Evolutionary conservation across 345 rosid species (phyloP), one percentile per base, ranked within the genome.

Genomic region (Euphorbia lathyris): DNA sequence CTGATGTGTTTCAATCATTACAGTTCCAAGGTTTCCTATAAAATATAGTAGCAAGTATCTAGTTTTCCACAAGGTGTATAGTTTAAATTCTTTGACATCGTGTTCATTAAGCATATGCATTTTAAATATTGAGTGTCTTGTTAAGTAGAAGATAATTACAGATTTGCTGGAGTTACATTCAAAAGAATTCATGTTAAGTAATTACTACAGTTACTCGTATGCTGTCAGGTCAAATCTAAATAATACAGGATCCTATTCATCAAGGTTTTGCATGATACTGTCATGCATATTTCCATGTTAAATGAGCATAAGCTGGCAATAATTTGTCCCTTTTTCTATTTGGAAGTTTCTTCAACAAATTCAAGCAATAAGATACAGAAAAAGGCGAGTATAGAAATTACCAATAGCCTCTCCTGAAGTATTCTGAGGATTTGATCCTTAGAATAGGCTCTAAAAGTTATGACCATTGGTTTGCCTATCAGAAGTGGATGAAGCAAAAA

Each of bases 381-480:
- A 66, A 74, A 43, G 11, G 11, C 16, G 53, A 72, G 66, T 3
- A 65, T 47, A 66, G 56, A 34, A 71, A 68, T 76, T 89, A 90
- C 98, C 93, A 36, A 66, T 59, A 93, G 92, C 79, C 98, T 93
- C 76, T 93, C 96, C 72, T 84, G 79, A 72, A 93, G 88, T 66
- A 90, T 86, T 81, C 72, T 77, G 62, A 89, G 74, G 69, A 90
- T 88, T 79, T 93, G 97, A 68, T 87, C 93, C 68, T 77, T 87
- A 4, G 93, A 85, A 81, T 93, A 93, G 30, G 98, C 93, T 57
- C 86, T 83, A 68, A 86, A 93, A 40, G 93, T 88, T 69, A 93
- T 75, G 72, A 90, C 93, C 80, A 82, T 36, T 51, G 98, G 98
- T 75, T 90, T 93, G 72, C 96, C 98, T 93, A 60, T 65, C 66